Evolutionary conservation across 2,329 filamentous ascomycete species (phyloP).

Genomic region (Coniosporium tulheliwenetii): DNA sequence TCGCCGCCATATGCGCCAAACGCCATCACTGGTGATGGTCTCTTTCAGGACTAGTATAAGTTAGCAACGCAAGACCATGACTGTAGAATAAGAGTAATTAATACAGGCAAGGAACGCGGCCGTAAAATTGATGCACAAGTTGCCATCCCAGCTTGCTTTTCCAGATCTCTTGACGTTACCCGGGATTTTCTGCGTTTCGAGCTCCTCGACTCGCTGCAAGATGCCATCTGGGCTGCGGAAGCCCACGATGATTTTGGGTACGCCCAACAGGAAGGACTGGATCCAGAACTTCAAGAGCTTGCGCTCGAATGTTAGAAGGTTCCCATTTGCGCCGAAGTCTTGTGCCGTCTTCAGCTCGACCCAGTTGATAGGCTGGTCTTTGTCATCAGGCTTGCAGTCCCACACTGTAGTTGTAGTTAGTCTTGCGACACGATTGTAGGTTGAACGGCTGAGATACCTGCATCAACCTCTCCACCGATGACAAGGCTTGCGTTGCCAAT

Average conservation of each 20-base stretch:
- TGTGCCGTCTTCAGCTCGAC: slow-evolving; percentile 89
- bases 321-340: slow-evolving; percentile 37
- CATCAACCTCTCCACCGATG: slow-evolving; percentile 87
- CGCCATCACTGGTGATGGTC: slow-evolving; percentile 49
- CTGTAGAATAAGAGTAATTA: slow-evolving; percentile 12
- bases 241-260: slow-evolving; percentile 81
- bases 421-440: too few species aligned
- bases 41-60: slow-evolving; percentile 33
- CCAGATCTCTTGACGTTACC: slow-evolving; percentile 53
- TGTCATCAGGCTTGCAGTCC: slow-evolving; percentile 59
- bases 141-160: slow-evolving; percentile 69
- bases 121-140: slow-evolving; percentile 86
- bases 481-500: slow-evolving; percentile 63
- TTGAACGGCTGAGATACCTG: slow-evolving; percentile 36
- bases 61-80: background rate
- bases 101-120: slow-evolving; percentile 61
- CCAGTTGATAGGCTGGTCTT: slow-evolving; percentile 65
- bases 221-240: slow-evolving; percentile 64
- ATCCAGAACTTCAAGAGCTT: slow-evolving; percentile 96
- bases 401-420: slow-evolving; percentile 40
- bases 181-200: slow-evolving; percentile 68
- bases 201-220: slow-evolving; percentile 57
- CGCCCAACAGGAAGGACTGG: slow-evolving; percentile 85
- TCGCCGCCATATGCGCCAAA: slow-evolving; percentile 63
- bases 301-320: slow-evolving; percentile 63